Percentiles rank a stretch among this genome's conserved stretches.
These are phyloP conservation scores for Leptomonas pyrrhocoris DNA, from an alignment of 208 protist species.

Conservation along the genomic window DNA sequence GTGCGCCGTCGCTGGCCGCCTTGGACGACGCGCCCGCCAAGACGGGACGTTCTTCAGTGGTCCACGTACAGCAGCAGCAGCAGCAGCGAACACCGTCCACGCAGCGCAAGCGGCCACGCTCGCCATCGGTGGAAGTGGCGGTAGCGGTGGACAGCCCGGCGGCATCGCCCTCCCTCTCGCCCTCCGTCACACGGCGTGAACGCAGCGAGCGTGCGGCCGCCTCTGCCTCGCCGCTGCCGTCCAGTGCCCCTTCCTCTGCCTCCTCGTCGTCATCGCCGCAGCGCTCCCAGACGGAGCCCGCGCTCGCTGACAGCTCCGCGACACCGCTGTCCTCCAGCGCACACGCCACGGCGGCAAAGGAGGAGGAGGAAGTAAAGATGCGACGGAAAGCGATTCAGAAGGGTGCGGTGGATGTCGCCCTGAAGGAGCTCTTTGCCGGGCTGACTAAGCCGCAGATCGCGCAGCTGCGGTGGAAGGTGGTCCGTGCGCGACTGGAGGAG, in stretches of 20 bases:
- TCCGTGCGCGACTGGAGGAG: conserved; percentile 40
- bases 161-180: conserved; percentile 24
- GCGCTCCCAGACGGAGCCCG: conserved; percentile 18
- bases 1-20: conserved; percentile 12
- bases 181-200: conserved; percentile 6
- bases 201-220: neutral
- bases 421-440: conserved; percentile 41
- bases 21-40: neutral
- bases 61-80: neutral
- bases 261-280: neutral
- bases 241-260: too few species aligned
- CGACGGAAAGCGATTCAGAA: conserved; percentile 14
- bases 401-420: conserved; percentile 29
- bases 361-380: neutral
- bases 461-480: conserved; percentile 58
- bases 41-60: too few species aligned
- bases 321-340: neutral
- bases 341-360: neutral
- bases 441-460: conserved; percentile 58
- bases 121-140: neutral
- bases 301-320: conserved; percentile 16
- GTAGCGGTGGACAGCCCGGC: neutral
- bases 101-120: conserved; percentile 25
- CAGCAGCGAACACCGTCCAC: conserved; percentile 17
- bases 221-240: neutral